Evolutionary conservation across 2,329 filamentous ascomycete genomes (phyloP).

Genomic region (Aspergillus hortae): DNA sequence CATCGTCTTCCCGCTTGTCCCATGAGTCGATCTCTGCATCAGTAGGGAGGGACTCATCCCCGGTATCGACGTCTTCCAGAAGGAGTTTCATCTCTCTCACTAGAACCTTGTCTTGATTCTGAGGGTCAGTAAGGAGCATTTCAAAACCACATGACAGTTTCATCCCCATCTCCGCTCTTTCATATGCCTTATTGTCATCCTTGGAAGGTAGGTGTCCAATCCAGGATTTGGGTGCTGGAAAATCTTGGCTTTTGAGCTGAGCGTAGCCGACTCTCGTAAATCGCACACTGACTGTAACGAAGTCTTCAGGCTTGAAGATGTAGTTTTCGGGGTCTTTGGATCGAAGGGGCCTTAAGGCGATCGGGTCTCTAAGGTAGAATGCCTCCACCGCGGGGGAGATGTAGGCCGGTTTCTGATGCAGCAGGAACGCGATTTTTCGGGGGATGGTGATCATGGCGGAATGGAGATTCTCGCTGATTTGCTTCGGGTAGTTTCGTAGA

Average conservation of each 20-base stretch:
- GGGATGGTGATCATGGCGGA: conserved; percentile 70
- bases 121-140: conserved; percentile 69
- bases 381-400: conserved; percentile 82
- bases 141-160: conserved; percentile 89
- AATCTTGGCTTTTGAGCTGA: conserved; percentile 82
- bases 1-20: conserved; percentile 72
- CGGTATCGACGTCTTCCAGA: conserved; percentile 70
- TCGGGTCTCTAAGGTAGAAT: conserved; percentile 86
- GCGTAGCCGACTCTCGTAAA: conserved; percentile 91
- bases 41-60: conserved; percentile 67
- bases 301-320: conserved; percentile 70
- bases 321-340: conserved; percentile 53
- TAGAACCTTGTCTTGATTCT: conserved; percentile 63
- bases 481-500: conserved; percentile 74
- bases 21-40: conserved; percentile 70
- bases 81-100: conserved; percentile 74
- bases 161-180: conserved; percentile 69
- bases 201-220: conserved; percentile 39
- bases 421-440: conserved; percentile 72
- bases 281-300: conserved; percentile 72
- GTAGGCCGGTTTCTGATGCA: conserved; percentile 70
- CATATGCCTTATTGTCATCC: conserved; percentile 44
- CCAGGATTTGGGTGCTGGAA: conserved; percentile 61
- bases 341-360: conserved; percentile 67
- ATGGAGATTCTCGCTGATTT: conserved; percentile 74